Evolutionary conservation across 192 early-diverging fungal genomes (phyloP).

Genomic region (Coemansia sp.): DNA sequence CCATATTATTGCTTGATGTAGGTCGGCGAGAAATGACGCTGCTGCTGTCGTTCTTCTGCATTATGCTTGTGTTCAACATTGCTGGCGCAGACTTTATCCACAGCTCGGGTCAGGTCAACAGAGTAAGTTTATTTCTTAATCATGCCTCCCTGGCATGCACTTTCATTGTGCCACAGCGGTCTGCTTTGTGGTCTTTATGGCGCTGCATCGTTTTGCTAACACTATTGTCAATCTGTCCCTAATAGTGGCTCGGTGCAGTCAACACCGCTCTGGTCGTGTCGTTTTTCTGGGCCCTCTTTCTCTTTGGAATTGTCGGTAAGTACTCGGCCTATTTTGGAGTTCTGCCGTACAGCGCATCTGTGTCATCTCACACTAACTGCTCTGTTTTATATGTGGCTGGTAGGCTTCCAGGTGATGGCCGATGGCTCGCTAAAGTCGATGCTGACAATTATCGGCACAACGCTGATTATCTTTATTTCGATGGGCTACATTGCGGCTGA

Average conservation of each 20-base stretch:
- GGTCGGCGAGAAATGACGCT: slow-evolving; percentile 57
- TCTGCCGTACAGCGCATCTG: slow-evolving; percentile 6
- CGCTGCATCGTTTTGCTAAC: slow-evolving; percentile 1
- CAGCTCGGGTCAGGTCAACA: slow-evolving; percentile 31
- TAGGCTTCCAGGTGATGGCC: slow-evolving; percentile 55
- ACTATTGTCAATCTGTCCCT: slow-evolving; percentile 2
- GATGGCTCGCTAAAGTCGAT: slow-evolving; percentile 55
- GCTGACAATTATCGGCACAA: slow-evolving; percentile 34
- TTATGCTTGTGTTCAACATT: slow-evolving; percentile 46
- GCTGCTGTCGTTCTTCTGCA: slow-evolving; percentile 39
- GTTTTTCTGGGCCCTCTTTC: slow-evolving; percentile 49
- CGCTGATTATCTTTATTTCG: slow-evolving; percentile 37
- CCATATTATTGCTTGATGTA: slow-evolving; percentile 12
- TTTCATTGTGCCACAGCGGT: slow-evolving; percentile 8
- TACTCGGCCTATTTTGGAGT: slow-evolving; percentile 3
- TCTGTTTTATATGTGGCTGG: slow-evolving; percentile 7
- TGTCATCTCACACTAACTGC: neutral
- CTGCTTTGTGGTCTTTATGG: slow-evolving; percentile 9
- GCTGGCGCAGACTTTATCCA: slow-evolving; percentile 44
- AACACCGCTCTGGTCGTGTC: slow-evolving; percentile 50
- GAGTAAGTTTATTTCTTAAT: slow-evolving; percentile 20
- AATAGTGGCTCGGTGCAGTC: slow-evolving; percentile 54
- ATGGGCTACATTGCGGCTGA: slow-evolving; percentile 55
- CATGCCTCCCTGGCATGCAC: neutral
- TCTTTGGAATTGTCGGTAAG: slow-evolving; percentile 53